A percentile compares a stretch with the other conserved stretches of the same genome.
Evolutionary conservation across 495 filamentous ascomycete species (phyloP).

Genomic region (Penicillium goetzii): DNA sequence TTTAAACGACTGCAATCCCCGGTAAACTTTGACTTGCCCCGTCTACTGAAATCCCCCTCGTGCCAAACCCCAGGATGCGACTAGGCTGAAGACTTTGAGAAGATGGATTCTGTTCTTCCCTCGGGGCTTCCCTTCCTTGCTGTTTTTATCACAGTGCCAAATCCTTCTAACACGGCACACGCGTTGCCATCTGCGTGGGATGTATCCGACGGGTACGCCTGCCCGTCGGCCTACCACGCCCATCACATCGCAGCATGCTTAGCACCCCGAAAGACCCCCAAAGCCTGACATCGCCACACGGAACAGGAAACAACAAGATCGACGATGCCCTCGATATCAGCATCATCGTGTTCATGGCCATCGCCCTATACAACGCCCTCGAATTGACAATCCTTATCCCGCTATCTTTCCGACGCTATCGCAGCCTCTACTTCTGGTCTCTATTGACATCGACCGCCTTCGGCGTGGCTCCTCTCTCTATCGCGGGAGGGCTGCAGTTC

Average conservation of each 20-base stretch:
- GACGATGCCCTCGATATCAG: conserved; percentile 1
- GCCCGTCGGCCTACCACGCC: neutral
- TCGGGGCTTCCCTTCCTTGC: neutral
- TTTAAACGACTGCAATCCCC: neutral
- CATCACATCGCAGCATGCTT: neutral
- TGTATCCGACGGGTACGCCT: neutral
- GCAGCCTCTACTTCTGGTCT: conserved; percentile 12
- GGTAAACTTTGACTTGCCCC: neutral
- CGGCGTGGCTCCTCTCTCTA: neutral
- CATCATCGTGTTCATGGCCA: conserved; percentile 3
- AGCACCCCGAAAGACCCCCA: neutral
- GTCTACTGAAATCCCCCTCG: neutral
- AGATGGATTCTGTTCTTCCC: neutral
- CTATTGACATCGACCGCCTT: conserved; percentile 6
- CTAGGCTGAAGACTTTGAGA: neutral
- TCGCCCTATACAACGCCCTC: conserved; percentile 3
- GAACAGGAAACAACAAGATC: neutral
- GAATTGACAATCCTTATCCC: conserved; percentile 9
- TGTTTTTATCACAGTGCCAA: neutral
- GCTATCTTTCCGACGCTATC: conserved; percentile 7
- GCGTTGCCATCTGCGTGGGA: neutral
- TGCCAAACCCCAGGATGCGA: neutral
- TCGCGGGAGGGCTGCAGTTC: neutral
- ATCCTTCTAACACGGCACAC: neutral
- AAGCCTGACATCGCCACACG: neutral